Evolutionary conservation across 257 asterid genomes (phyloP).

Genomic region (Solanum pimpinellifolium): DNA sequence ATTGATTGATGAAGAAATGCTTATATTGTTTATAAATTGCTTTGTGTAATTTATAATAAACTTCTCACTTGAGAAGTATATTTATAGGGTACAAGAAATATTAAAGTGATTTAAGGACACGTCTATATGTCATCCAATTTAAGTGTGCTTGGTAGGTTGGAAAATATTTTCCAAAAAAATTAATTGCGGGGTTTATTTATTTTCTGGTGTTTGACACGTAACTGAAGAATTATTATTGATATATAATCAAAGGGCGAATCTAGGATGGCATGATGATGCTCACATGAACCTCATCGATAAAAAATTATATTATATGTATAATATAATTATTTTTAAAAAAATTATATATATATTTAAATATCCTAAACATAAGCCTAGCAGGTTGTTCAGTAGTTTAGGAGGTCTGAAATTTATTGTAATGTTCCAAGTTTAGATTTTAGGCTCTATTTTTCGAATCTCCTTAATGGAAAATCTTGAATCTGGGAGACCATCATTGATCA

Average conservation of each 20-base stretch:
- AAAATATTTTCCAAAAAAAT: background rate
- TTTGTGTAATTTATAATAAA: background rate
- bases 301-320: too few species aligned
- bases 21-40: background rate
- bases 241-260: background rate
- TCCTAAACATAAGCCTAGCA: background rate
- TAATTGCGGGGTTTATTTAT: background rate
- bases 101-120: background rate
- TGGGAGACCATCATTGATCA: background rate
- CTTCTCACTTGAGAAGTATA: background rate
- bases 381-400: too few species aligned
- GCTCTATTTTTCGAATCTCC: background rate
- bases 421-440: too few species aligned
- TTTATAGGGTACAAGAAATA: background rate
- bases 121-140: background rate
- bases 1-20: background rate
- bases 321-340: too few species aligned
- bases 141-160: background rate
- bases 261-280: background rate
- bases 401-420: background rate
- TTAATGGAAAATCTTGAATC: background rate
- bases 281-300: background rate
- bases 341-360: too few species aligned
- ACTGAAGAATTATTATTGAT: too few species aligned
- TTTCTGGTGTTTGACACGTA: background rate